Conservation (phyloP, 371 early-diverging fungal genomes). For the Syncephalastrum sp. region DNA sequence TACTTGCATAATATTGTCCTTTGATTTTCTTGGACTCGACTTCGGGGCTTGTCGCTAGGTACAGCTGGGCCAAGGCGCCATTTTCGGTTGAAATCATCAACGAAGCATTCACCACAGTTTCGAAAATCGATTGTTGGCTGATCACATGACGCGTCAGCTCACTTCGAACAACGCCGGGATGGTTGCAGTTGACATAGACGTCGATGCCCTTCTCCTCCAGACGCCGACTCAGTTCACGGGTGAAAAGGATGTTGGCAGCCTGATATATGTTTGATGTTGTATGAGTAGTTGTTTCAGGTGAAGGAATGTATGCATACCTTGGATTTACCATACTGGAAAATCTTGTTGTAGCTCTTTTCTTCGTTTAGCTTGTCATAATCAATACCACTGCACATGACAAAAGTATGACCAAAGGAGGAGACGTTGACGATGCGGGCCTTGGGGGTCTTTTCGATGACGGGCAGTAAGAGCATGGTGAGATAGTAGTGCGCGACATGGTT, state of each 20-base stretch:
- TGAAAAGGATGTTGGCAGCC: conserved; percentile 38
- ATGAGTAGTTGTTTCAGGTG: background rate
- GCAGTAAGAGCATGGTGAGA: conserved; percentile 67
- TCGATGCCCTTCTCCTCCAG: conserved; percentile 35
- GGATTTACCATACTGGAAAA: conserved; percentile 19
- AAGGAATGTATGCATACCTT: conserved; percentile 15
- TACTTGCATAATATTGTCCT: conserved; percentile 54
- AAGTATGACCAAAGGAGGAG: conserved; percentile 51
- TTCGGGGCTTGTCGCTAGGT: conserved; percentile 65
- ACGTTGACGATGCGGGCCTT: conserved; percentile 61
- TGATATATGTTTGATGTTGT: conserved; percentile 3
- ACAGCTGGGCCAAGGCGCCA: conserved; percentile 65
- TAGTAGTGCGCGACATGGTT: conserved; percentile 82
- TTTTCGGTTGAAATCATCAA: conserved; percentile 32
- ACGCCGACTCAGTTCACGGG: conserved; percentile 39
- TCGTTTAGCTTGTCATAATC: conserved; percentile 43
- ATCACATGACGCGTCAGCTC: conserved; percentile 43
- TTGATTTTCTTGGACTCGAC: conserved; percentile 47
- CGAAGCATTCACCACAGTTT: background rate
- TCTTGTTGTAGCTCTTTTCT: conserved; percentile 25
- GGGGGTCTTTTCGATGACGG: conserved; percentile 49
- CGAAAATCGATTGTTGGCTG: background rate
- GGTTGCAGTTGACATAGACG: conserved; percentile 61
- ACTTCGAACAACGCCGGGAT: conserved; percentile 70
- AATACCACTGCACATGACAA: conserved; percentile 39